Percentiles rank a stretch among this genome's conserved stretches.
These are phyloP conservation scores for Takakia lepidozioides DNA, from an alignment of 225 moss, liverwort and hornwort genomes.

Conservation along the genomic window DNA sequence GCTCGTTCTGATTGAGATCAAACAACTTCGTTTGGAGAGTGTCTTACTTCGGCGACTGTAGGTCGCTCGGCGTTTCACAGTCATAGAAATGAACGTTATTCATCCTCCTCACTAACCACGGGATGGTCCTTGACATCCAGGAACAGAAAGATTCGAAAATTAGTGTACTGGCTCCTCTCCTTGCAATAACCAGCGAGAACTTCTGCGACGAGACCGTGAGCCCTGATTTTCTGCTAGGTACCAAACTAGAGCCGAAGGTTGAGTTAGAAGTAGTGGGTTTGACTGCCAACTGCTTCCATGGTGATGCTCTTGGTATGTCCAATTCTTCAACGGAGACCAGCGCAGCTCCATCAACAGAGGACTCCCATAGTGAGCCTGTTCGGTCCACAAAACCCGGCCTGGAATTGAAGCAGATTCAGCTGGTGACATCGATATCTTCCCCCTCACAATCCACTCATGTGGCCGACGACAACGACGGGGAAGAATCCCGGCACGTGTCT, in stretches of 20 bases:
- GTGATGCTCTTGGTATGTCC: not conserved
- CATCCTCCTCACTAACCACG: no score
- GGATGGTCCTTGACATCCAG: no score
- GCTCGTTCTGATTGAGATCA: no score
- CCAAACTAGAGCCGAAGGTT: slow-evolving; percentile 1
- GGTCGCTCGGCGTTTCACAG: no score
- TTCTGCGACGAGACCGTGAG: not conserved
- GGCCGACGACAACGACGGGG: not conserved
- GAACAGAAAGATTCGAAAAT: not conserved
- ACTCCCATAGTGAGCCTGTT: not conserved
- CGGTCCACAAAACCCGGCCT: not conserved
- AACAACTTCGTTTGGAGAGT: no score
- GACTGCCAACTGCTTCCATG: not conserved
- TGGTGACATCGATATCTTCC: not conserved
- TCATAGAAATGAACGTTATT: no score
- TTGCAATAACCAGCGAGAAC: not conserved
- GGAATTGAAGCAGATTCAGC: not conserved
- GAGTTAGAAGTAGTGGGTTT: not conserved
- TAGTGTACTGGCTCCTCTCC: not conserved
- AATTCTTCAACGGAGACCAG: not conserved
- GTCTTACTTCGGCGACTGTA: no score
- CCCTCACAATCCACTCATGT: not conserved
- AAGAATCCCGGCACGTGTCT: not conserved
- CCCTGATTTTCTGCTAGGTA: not conserved
- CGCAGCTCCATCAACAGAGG: not conserved